phyloP scores from a whole-genome alignment of 306 rosid genomes.

The Elaeagnus macrophylla region DNA sequence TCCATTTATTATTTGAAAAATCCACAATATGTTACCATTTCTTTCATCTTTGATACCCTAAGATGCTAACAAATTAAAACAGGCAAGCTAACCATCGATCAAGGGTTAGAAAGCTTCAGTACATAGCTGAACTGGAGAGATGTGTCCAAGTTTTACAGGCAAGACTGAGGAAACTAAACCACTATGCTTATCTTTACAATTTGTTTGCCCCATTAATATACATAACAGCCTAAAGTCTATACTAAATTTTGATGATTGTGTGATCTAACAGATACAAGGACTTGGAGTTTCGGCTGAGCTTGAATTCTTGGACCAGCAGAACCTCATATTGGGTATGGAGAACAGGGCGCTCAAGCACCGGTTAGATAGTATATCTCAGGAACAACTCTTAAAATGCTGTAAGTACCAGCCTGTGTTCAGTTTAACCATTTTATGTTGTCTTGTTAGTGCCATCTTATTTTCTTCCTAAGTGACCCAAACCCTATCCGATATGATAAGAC shows the following conservation, averaged over 20 bases:
- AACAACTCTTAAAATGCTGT: constrained; percentile 65
- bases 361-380: constrained; percentile 56
- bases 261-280: constrained; percentile 43
- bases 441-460: background rate
- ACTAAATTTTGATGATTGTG: background rate
- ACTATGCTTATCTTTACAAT: background rate
- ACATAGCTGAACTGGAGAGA: constrained; percentile 75
- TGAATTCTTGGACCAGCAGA: constrained; percentile 63
- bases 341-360: constrained; percentile 68
- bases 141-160: constrained; percentile 61
- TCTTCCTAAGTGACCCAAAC: background rate
- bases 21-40: too few species aligned
- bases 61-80: background rate
- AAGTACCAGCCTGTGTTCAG: constrained; percentile 12
- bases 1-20: too few species aligned
- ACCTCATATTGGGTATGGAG: constrained; percentile 67
- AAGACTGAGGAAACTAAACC: constrained; percentile 18
- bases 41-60: background rate
- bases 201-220: background rate
- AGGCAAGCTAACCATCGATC: constrained; percentile 82
- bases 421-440: background rate
- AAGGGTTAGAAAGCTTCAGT: constrained; percentile 66
- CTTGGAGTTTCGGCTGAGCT: constrained; percentile 65
- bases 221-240: background rate
- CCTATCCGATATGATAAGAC: too few species aligned